These are phyloP conservation scores for Lodderomyces margitis DNA, from an alignment of 1,139 yeast species.

Conservation along the genomic window DNA sequence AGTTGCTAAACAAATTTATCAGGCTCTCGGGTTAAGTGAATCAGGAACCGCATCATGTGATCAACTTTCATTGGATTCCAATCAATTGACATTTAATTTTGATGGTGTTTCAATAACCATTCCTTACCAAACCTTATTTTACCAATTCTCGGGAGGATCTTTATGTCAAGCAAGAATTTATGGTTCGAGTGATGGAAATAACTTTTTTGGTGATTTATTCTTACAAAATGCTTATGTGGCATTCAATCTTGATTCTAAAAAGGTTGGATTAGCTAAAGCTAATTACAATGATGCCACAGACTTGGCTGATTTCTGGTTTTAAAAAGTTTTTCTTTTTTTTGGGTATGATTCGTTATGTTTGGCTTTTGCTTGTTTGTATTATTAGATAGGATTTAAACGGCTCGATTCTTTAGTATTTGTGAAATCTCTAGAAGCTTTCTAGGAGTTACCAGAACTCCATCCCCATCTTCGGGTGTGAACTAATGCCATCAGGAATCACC, in stretches of 20 bases:
- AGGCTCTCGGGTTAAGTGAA: background rate
- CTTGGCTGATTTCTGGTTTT: slow-evolving; percentile 10
- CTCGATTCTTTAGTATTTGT: too few species aligned
- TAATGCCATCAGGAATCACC: too few species aligned
- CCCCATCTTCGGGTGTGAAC: too few species aligned
- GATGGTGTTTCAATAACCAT: slow-evolving; percentile 5
- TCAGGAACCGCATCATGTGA: slow-evolving; percentile 1
- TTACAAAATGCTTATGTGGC: slow-evolving; percentile 42
- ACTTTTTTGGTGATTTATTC: slow-evolving; percentile 33
- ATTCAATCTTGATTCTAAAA: slow-evolving; percentile 18
- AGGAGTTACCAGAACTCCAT: too few species aligned
- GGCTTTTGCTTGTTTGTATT: too few species aligned
- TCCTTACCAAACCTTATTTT: slow-evolving; percentile 4
- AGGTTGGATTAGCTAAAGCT: slow-evolving; percentile 9
- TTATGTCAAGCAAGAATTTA: slow-evolving; percentile 5
- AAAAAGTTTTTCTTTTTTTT: too few species aligned
- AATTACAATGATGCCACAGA: slow-evolving; percentile 4
- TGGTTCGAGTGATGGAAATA: background rate
- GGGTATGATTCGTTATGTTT: too few species aligned
- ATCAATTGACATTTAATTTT: slow-evolving; percentile 6
- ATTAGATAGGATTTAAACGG: too few species aligned
- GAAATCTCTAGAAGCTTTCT: too few species aligned
- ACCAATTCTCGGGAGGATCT: background rate
- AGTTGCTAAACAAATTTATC: slow-evolving; percentile 3
- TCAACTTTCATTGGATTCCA: background rate